A percentile compares a stretch with the other conserved stretches of the same genome.
Evolutionary conservation across 2,329 filamentous ascomycete species (phyloP).

Genomic region (Neocucurbitaria cava): DNA sequence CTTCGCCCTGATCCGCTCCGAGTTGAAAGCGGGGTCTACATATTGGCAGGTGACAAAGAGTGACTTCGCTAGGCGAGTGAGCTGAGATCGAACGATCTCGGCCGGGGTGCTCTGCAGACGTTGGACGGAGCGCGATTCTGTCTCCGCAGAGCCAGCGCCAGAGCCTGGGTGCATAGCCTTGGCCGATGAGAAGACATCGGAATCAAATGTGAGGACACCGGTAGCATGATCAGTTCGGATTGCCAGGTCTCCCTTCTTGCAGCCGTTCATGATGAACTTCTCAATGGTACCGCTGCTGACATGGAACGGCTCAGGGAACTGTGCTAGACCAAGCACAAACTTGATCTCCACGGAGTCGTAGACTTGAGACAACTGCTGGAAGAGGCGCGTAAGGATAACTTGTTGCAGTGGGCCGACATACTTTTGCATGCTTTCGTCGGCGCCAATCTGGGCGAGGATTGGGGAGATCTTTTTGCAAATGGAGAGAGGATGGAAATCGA

Average conservation of each 20-base stretch:
- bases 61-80: conserved; percentile 88
- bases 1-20: conserved; percentile 79
- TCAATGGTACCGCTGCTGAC: conserved; percentile 90
- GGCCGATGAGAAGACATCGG: conserved; percentile 95
- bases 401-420: conserved; percentile 96
- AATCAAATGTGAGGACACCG: conserved; percentile 95
- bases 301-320: conserved; percentile 97
- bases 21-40: conserved; percentile 88
- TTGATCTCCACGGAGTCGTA: conserved; percentile 96
- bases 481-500: conserved; percentile 97
- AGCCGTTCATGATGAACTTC: conserved; percentile 99
- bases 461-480: conserved; percentile 99
- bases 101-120: conserved; percentile 96
- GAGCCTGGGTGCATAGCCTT: conserved; percentile 90
- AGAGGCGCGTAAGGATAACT: conserved; percentile 96
- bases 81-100: conserved; percentile 94
- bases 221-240: conserved; percentile 96
- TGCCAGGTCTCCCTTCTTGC: conserved; percentile 98
- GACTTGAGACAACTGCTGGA: conserved; percentile 98
- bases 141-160: conserved; percentile 84
- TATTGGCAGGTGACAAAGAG: conserved; percentile 95
- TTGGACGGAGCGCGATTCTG: conserved; percentile 83
- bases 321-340: conserved; percentile 91
- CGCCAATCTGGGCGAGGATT: conserved; percentile 90
- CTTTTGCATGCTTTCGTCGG: conserved; percentile 94